phyloP scores from a whole-genome alignment of 441 rosid species.

The Populus trichocarpa region DNA sequence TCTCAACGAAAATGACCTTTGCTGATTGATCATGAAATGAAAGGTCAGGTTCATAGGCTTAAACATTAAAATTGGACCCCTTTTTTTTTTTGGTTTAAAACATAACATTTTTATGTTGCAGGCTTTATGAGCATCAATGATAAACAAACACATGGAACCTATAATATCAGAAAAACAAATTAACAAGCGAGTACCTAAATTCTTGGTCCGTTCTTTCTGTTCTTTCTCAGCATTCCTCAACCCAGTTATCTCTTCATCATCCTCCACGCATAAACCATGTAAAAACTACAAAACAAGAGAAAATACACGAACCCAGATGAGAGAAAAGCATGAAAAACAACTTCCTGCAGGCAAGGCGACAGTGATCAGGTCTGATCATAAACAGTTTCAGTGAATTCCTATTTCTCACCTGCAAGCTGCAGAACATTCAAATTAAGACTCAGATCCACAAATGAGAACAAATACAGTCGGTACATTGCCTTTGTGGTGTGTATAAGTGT shows the following conservation, averaged over 20 bases:
- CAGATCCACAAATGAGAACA: slow-evolving; percentile 35
- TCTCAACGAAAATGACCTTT: slow-evolving; percentile 11
- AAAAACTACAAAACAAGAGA: slow-evolving; percentile 4
- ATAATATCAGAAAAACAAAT: background rate
- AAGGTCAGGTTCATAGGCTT: background rate
- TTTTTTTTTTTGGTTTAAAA: background rate
- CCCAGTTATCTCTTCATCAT: slow-evolving; percentile 7
- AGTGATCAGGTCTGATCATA: background rate
- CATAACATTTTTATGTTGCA: background rate
- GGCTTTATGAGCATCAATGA: slow-evolving; percentile 1
- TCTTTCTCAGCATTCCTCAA: slow-evolving; percentile 22
- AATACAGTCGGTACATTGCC: slow-evolving; percentile 46
- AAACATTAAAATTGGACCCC: background rate
- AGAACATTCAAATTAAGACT: slow-evolving; percentile 3
- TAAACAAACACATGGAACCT: background rate
- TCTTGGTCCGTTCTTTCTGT: background rate
- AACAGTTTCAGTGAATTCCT: background rate
- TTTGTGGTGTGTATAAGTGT: slow-evolving; percentile 13
- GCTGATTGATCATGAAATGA: background rate
- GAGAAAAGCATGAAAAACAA: slow-evolving; percentile 28
- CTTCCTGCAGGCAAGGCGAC: slow-evolving; percentile 1
- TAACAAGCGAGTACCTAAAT: slow-evolving; percentile 21
- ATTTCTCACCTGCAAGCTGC: slow-evolving; percentile 17
- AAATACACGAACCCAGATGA: slow-evolving; percentile 24
- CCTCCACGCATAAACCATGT: slow-evolving; percentile 17